Base-by-base conservation (phyloP, 2,329 filamentous ascomycete species). In the Metarhizium anisopliae region DNA sequence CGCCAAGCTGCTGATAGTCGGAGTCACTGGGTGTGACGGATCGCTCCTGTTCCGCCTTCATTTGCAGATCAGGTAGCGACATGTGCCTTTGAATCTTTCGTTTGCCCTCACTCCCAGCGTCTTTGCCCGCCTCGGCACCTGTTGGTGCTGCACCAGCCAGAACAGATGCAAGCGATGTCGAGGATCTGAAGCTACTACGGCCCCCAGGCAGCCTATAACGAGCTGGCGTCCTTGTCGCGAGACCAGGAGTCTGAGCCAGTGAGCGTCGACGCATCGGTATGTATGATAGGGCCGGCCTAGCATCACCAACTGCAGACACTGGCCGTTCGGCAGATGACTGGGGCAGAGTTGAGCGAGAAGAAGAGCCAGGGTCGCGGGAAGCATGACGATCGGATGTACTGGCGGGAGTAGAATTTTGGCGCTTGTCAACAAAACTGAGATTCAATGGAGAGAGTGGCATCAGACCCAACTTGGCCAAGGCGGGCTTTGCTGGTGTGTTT, bases 1-100 rank as follows among this genome's bases (percentile, higher is more conserved):
- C 80, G 3, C 83, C 83, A 36, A 82, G 77, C 50, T 84, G 81
- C 57, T 74, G 74, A 61, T 85, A 85, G n/a, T 80, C 76, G 32
- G 72, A 66, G 29, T 84, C 82, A 45, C 71, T 77, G 0, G 83
- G 71, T 8, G 71, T 73, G 14, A 64, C 61, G 7, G 65, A 66
- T 40, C 69, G 62, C 25, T 67, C 64, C 36, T 57, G 52, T 30
- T 57, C 54, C 16, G 55, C 50, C 53, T 56, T 50, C 38, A 58
- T 29, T 47, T 55, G 52, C 53, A 62, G 45, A 52, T 53, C 57
- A 3, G 69, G 69, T 63, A 74, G 67, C 1, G 72, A 72, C 56
- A 71, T 56, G 18, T 69, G 64, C 4, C 68, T 68, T n/a, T 57
- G 43, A 20, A 25, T 20, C 49, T 43, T 45, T 25, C 29, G 20